These are phyloP conservation scores for Mucor plumbeus DNA, from an alignment of 371 early-diverging fungal genomes.

Conservation along the genomic window DNA sequence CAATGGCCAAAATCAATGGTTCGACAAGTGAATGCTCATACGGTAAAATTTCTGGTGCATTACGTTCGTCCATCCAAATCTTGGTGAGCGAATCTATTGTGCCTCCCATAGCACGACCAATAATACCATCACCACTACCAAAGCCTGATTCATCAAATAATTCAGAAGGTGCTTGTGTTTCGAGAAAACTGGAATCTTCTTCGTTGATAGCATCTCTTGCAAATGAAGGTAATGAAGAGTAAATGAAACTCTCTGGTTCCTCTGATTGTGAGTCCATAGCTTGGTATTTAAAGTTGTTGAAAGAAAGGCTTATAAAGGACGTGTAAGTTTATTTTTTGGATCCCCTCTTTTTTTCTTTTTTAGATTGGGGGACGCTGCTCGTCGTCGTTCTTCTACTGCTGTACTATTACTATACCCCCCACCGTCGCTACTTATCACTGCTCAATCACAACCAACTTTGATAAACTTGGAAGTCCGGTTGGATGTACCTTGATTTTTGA, in stretches of 20 bases:
- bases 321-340: not conserved
- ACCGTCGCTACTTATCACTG: too few relatives aligned
- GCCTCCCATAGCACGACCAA: not conserved
- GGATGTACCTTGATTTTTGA: too few relatives aligned
- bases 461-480: too few relatives aligned
- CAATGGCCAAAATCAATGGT: constrained; percentile 64
- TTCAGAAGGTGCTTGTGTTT: not conserved
- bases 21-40: constrained; percentile 64
- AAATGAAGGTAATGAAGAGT: constrained; percentile 12
- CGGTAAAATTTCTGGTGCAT: constrained; percentile 74
- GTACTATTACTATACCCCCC: too few relatives aligned
- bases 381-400: too few relatives aligned
- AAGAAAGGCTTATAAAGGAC: not conserved
- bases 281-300: not conserved
- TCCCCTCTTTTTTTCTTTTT: too few relatives aligned
- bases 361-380: too few relatives aligned
- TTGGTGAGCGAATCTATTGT: constrained; percentile 40
- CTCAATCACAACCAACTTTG: too few relatives aligned
- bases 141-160: not conserved
- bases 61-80: constrained; percentile 83
- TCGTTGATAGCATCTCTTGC: not conserved
- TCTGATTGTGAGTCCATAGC: not conserved
- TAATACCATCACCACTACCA: constrained; percentile 12
- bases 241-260: not conserved
- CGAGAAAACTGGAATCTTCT: constrained; percentile 8